Percentiles rank a stretch among this genome's conserved stretches.
These are phyloP conservation scores for Nitzschia putrida DNA, from an alignment of 108 stramenopile species.

Conservation along the genomic window DNA sequence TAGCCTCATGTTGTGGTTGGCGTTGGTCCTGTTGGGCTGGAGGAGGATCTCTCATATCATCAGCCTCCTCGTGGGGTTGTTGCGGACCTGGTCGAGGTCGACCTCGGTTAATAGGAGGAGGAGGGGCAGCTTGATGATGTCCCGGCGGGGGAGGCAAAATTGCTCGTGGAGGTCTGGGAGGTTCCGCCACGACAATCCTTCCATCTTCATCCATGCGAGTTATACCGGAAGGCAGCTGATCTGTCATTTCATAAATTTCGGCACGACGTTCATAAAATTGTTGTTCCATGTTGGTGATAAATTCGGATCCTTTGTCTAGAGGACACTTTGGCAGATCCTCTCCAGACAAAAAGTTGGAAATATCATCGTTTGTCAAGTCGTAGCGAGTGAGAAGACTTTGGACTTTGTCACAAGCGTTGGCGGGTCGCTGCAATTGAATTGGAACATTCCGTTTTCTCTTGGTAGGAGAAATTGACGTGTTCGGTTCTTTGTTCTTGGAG, in stretches of 20 bases:
- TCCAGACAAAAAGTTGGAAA: conserved; percentile 28
- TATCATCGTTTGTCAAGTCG: conserved; percentile 31
- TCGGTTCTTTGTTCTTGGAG: too few relatives aligned
- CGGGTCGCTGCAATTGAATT: conserved; percentile 18
- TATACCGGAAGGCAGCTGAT: conserved; percentile 11
- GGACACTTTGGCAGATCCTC: neutral
- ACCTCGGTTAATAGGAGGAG: too few relatives aligned
- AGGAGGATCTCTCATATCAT: neutral
- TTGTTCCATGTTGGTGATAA: neutral
- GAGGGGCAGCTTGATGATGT: neutral
- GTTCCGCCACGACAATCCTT: conserved; percentile 29
- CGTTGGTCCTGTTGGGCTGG: neutral
- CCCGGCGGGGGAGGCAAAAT: conserved; percentile 26
- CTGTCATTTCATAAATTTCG: conserved; percentile 35
- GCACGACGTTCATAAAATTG: conserved; percentile 27
- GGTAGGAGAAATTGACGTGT: too few relatives aligned
- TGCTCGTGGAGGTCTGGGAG: conserved; percentile 26
- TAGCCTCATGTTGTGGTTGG: conserved; percentile 24
- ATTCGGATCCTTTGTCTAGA: neutral
- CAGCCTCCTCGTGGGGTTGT: too few relatives aligned
- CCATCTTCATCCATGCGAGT: conserved; percentile 45
- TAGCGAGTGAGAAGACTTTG: conserved; percentile 15
- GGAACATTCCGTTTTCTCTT: conserved; percentile 2
- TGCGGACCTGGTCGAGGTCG: too few relatives aligned
- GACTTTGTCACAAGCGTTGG: conserved; percentile 17